A percentile compares a stretch with the other conserved stretches of the same genome.
Conservation (phyloP, 768 basidiomycete species). For the Hemileccinum rubropunctum region DNA sequence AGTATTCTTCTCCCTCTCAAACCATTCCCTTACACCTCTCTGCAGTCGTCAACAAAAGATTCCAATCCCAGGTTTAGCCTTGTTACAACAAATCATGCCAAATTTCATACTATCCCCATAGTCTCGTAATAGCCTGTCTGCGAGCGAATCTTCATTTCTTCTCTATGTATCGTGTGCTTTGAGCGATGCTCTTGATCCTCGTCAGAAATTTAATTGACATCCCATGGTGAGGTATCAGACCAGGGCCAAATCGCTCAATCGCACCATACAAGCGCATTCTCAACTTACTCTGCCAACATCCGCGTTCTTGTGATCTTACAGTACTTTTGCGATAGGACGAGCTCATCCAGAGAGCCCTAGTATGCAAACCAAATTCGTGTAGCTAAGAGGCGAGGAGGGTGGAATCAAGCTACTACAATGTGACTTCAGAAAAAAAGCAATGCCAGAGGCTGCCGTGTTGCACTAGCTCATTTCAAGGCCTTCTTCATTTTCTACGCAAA, state of each 20-base stretch:
- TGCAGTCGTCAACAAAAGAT: slow-evolving; percentile 26
- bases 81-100: slow-evolving; percentile 22
- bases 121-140: too few relatives aligned
- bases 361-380: too few relatives aligned
- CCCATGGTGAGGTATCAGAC: too few relatives aligned
- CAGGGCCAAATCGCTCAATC: too few relatives aligned
- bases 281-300: too few relatives aligned
- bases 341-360: too few relatives aligned
- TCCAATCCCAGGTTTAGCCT: slow-evolving; percentile 28
- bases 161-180: too few relatives aligned
- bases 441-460: neutral
- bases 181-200: too few relatives aligned
- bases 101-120: slow-evolving; percentile 17
- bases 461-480: slow-evolving; percentile 69
- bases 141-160: too few relatives aligned
- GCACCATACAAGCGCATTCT: too few relatives aligned
- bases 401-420: neutral
- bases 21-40: neutral
- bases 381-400: neutral
- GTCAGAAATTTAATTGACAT: too few relatives aligned
- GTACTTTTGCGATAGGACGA: neutral
- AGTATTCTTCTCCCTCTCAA: slow-evolving; percentile 11
- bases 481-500: slow-evolving; percentile 73
- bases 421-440: neutral
- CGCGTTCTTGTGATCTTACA: too few relatives aligned